These are phyloP conservation scores for Thuidium tamariscinum DNA, from an alignment of 225 moss, liverwort and hornwort genomes.

Conservation along the genomic window DNA sequence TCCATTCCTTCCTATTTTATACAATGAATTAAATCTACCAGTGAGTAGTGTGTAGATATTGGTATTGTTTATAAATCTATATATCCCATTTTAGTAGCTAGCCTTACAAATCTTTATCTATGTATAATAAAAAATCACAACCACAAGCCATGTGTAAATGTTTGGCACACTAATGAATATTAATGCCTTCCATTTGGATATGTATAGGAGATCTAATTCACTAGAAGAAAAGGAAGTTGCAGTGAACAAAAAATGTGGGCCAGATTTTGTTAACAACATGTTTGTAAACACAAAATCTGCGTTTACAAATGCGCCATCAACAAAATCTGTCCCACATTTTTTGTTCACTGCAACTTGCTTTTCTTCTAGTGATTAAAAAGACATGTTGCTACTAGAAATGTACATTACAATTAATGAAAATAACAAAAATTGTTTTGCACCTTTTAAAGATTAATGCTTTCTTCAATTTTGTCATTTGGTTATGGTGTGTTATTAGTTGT, in stretches of 20 bases:
- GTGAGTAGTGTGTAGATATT: neutral
- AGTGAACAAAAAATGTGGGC: too few species aligned
- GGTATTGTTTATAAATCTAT: neutral
- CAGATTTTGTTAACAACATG: too few species aligned
- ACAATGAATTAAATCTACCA: neutral
- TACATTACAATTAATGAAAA: neutral
- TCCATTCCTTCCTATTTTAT: constrained; percentile 46
- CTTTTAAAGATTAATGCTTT: constrained; percentile 33
- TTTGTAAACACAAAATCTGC: too few species aligned
- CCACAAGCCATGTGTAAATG: neutral
- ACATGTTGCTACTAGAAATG: neutral
- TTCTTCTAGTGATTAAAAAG: too few species aligned
- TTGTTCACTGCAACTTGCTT: too few species aligned
- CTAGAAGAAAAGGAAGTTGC: too few species aligned
- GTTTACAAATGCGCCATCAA: too few species aligned
- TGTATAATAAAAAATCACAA: neutral
- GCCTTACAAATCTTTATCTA: neutral
- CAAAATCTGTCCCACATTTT: too few species aligned
- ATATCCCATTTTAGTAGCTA: neutral
- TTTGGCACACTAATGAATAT: neutral
- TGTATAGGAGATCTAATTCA: fast-evolving
- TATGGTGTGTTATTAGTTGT: constrained; percentile 35
- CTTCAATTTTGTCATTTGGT: constrained; percentile 19
- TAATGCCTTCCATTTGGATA: neutral
- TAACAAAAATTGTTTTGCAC: neutral